These are phyloP conservation scores for Cyberlindnera mycetangii DNA, from an alignment of 805 yeast species.

Conservation along the genomic window DNA sequence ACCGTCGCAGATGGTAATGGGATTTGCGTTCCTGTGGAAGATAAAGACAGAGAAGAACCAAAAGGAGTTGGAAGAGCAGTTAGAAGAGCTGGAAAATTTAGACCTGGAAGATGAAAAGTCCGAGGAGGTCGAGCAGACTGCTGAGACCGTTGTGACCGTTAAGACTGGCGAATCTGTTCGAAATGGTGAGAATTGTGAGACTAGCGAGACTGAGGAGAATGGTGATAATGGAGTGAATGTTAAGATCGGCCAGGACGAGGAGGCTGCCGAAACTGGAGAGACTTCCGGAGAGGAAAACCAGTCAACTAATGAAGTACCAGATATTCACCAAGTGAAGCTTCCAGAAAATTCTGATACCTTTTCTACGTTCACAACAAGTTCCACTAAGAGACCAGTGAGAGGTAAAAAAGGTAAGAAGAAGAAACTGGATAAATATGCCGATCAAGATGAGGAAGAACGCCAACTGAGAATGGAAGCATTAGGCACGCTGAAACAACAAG, in stretches of 20 bases:
- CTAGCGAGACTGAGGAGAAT: too few species aligned
- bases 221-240: too few species aligned
- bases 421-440: slow-evolving; percentile 79
- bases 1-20: slow-evolving; percentile 86
- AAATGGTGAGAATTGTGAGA: too few species aligned
- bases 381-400: slow-evolving; percentile 47
- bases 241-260: too few species aligned
- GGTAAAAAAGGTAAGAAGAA: slow-evolving; percentile 85
- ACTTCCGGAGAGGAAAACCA: not conserved
- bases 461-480: slow-evolving; percentile 69
- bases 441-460: slow-evolving; percentile 90
- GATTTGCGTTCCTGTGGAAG: slow-evolving; percentile 78
- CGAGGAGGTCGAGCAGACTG: slow-evolving; percentile 4
- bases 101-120: slow-evolving; percentile 15
- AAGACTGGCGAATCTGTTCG: too few species aligned
- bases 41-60: slow-evolving; percentile 55
- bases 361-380: slow-evolving; percentile 6
- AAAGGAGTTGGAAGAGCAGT: slow-evolving; percentile 30
- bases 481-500: slow-evolving; percentile 71
- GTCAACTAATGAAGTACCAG: slow-evolving; percentile 8
- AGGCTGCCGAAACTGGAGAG: too few species aligned
- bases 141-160: too few species aligned
- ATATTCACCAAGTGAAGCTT: slow-evolving; percentile 16
- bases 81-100: slow-evolving; percentile 22
- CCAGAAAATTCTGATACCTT: slow-evolving; percentile 5